phyloP scores from a whole-genome alignment of 768 basidiomycete species.

The Hygrophorus russula region DNA sequence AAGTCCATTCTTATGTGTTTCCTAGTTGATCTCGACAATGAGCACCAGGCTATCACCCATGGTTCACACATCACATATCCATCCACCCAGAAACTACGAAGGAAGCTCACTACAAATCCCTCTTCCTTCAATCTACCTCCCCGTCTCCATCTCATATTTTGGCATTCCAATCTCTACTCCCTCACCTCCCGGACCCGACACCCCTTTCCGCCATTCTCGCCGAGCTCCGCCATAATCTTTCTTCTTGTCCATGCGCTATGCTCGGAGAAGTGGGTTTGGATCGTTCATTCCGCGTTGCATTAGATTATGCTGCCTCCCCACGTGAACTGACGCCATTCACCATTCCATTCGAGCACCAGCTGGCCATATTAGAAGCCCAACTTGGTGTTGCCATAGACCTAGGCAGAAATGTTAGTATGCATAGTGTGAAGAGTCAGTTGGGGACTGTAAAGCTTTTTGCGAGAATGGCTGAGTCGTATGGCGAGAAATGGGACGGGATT shows the following conservation, averaged over 20 bases:
- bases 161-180: constrained; percentile 46
- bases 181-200: constrained; percentile 61
- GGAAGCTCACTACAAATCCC: constrained; percentile 60
- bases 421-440: constrained; percentile 72
- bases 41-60: constrained; percentile 77
- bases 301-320: constrained; percentile 34
- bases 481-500: constrained; percentile 47
- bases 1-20: neutral
- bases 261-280: constrained; percentile 94
- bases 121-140: constrained; percentile 39
- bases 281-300: constrained; percentile 64
- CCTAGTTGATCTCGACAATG: constrained; percentile 2
- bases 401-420: constrained; percentile 70
- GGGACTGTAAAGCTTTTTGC: constrained; percentile 57
- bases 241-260: constrained; percentile 59
- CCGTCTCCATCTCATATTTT: constrained; percentile 20
- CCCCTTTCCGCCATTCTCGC: constrained; percentile 45
- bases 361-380: constrained; percentile 72
- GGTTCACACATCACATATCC: constrained; percentile 80
- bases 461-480: constrained; percentile 46
- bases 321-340: constrained; percentile 66
- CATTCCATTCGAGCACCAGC: constrained; percentile 73
- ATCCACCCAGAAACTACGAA: constrained; percentile 33
- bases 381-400: constrained; percentile 76
- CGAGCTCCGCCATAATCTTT: constrained; percentile 50